These are phyloP conservation scores for Corylus americana DNA, from an alignment of 306 rosid species.

Conservation along the genomic window DNA sequence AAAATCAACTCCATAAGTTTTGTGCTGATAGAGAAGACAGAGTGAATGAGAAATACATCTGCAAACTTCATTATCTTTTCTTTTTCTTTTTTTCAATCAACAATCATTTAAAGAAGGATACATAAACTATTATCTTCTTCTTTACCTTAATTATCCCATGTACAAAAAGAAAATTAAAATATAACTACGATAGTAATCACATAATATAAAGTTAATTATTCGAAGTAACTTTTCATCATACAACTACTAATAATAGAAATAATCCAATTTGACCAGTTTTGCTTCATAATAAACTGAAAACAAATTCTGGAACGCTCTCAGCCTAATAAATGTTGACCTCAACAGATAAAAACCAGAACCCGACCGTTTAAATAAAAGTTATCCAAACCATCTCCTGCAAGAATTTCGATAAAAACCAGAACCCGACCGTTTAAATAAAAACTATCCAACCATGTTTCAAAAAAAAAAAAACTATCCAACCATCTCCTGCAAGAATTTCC, in stretches of 20 bases:
- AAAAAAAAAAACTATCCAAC: slow-evolving; percentile 11
- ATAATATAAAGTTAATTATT: not conserved
- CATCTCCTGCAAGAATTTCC: not conserved
- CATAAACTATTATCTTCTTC: not conserved
- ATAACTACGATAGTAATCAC: not conserved
- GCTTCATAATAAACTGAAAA: not conserved
- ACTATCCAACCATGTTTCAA: not conserved
- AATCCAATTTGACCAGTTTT: not conserved
- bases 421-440: slow-evolving; percentile 15
- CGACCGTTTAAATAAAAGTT: slow-evolving; percentile 11
- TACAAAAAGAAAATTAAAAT: not conserved
- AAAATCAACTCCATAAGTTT: slow-evolving; percentile 25
- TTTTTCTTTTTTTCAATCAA: not conserved
- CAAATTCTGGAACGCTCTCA: not conserved
- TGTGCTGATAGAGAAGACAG: slow-evolving; percentile 7
- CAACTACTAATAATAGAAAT: not conserved
- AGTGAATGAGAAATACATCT: not conserved
- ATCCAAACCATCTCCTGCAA: not conserved
- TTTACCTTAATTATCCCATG: not conserved
- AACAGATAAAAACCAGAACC: slow-evolving; percentile 6
- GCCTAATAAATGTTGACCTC: not conserved
- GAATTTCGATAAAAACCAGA: not conserved
- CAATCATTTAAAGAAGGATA: slow-evolving; percentile 3
- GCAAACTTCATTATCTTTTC: slow-evolving; percentile 12
- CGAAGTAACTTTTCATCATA: not conserved